Base-by-base conservation (phyloP, 345 rosid species). In the Sisymbrium irio region DNA sequence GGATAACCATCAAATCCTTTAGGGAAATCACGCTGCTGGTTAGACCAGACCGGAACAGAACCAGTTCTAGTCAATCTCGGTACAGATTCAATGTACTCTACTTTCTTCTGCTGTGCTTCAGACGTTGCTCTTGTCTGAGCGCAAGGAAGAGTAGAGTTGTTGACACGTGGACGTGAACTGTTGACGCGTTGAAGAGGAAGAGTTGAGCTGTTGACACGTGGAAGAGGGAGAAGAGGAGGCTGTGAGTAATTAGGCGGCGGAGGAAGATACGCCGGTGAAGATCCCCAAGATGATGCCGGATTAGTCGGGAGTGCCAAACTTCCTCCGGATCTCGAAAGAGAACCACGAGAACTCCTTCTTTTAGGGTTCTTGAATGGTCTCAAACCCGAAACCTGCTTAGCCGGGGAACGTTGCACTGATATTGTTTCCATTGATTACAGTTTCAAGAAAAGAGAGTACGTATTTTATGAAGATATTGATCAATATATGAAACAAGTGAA, bases 191-290 rank as follows among this genome's bases (percentile, higher is more conserved):
- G 85, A 33, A 20, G 85, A 73, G 62, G 77, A 20, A 80, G 80
- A 30, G 78, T 59, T 49, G 88, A 77, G 65, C 44, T 82, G 25
- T 81, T 73, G 10, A 64, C 82, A 20, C 72, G 53, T 12, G 92
- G 92, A 17, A 85, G 86, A 66, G 92, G 96, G 67, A 87, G 90
- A 47, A 88, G 91, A 57, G 88, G 93, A 12, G 93, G 96, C 18
- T 77, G 87, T 3, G 80, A 71, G 80, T 65, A 58, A 18, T 50
- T 9, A n/a, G 77, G 56, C 14, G 62, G 81, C 2, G 85, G 81
- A 44, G 84, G 83, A 56, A 73, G 72, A 27, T 75, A 32, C 15
- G 44, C 44, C 27, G 74, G 74, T 0, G 51, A 74, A 45, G 64
- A 47, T 10, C 67, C 62, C 67, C 76, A 65, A 28, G 67, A 77